These are phyloP conservation scores for Penicillium griseofulvum DNA, from an alignment of 2,329 filamentous ascomycete species.

Conservation along the genomic window DNA sequence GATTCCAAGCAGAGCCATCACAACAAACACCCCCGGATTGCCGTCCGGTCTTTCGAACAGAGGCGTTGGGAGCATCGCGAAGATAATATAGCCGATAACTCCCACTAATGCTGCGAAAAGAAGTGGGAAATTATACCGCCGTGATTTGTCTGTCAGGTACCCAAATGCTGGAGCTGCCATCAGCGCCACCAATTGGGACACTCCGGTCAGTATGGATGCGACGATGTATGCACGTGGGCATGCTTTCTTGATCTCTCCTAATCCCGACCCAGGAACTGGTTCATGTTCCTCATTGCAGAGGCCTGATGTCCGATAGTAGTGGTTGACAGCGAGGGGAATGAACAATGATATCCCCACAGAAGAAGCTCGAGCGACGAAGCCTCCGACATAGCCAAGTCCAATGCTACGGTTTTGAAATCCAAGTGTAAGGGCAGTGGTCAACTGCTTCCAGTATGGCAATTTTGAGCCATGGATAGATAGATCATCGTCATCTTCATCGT, in stretches of 20 bases:
- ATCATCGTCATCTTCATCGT: slow-evolving; percentile 9
- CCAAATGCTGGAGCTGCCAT: slow-evolving; percentile 85
- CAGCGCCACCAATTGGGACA: slow-evolving; percentile 82
- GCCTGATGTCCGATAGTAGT: slow-evolving; percentile 78
- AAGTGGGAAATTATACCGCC: slow-evolving; percentile 69
- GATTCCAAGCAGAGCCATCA: slow-evolving; percentile 78
- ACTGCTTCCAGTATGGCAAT: slow-evolving; percentile 50
- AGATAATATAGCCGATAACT: slow-evolving; percentile 71
- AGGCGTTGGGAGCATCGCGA: slow-evolving; percentile 74
- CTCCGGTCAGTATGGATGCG: slow-evolving; percentile 80
- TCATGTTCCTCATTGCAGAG: slow-evolving; percentile 61
- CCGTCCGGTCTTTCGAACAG: slow-evolving; percentile 71
- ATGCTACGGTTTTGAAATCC: slow-evolving; percentile 76
- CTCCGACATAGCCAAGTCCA: slow-evolving; percentile 82
- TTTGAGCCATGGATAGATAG: neutral
- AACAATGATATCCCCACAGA: slow-evolving; percentile 95
- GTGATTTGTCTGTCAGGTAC: slow-evolving; percentile 69
- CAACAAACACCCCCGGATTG: slow-evolving; percentile 66
- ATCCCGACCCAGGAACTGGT: slow-evolving; percentile 28
- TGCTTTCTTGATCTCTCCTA: slow-evolving; percentile 71
- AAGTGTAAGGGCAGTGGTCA: slow-evolving; percentile 63
- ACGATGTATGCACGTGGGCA: slow-evolving; percentile 86
- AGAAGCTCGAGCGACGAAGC: slow-evolving; percentile 90
- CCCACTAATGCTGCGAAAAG: slow-evolving; percentile 70
- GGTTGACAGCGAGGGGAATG: slow-evolving; percentile 88